Base-by-base conservation (phyloP, 1,284 basidiomycete genomes). In the Agaricales sp. region DNA sequence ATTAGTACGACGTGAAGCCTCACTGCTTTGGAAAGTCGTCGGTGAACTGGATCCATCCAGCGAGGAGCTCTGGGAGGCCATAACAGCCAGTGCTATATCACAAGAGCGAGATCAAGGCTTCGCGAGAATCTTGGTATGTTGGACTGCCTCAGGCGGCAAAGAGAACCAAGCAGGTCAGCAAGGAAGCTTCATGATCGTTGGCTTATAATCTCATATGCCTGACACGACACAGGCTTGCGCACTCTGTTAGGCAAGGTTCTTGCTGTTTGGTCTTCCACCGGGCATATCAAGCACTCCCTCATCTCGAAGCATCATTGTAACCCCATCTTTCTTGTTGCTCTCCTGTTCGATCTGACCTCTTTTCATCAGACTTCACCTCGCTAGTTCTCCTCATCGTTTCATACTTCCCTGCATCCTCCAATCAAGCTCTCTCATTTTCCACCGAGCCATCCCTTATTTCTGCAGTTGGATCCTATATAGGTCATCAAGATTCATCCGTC, bases 381-480 rank as follows among this genome's bases (percentile, higher is more conserved):
- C 65, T 90, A 1, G 69, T 94, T 12, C 67, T 94, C 1, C 65
- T 87, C 18, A 67, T 71, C 0, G 57, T 85, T 18, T 80, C 80
- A 1, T 75, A 81, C 44, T 69, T 91, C 22, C 74, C 78, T 1
- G 54, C 67, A 4, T 65, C 70, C 16, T 74, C 79, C 25, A 56
- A 65, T 6, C 55, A 61, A 52, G 57, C 69, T 59, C 51, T 61
- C 55, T 58, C 64, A 11, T 61, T 84, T 1, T 71, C 78, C 1
- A 59, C 74, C 39, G 83, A 80, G 1, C 67, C 80, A 1, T 52
- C 69, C 0, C 87, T 98, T 59, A 75, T 98, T 50, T 70, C 74
- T 18, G 81, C 82, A 3, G 75, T 97, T 23, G 79, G 86, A 6
- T 66, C 67, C 3, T 95, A 93, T 59, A 80, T 96, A 39, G 73